These are phyloP conservation scores for Paratinospora sagittata DNA, from an alignment of 164 flowering plant species.

Conservation along the genomic window DNA sequence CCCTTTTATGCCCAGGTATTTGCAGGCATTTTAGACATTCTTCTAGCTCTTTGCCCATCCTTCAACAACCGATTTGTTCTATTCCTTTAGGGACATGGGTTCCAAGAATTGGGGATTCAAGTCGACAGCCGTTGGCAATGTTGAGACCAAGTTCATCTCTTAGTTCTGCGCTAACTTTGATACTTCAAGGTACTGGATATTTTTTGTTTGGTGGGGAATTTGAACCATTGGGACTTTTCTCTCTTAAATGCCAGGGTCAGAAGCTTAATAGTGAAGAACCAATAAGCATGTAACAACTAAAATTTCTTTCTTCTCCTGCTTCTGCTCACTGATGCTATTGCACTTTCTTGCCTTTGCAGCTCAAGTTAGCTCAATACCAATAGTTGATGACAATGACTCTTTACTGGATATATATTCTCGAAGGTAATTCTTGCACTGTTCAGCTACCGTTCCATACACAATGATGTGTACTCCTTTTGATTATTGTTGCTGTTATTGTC, in stretches of 20 bases:
- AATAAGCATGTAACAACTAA: background rate
- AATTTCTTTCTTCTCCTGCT: background rate
- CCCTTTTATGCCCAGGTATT: conserved; percentile 40
- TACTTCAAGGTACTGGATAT: conserved; percentile 57
- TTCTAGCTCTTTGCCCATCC: conserved; percentile 41
- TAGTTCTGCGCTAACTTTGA: conserved; percentile 60
- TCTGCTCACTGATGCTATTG: conserved; percentile 4
- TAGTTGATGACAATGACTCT: conserved; percentile 84
- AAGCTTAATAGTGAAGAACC: too few relatives aligned
- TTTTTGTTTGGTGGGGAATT: too few relatives aligned
- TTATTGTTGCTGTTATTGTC: too few relatives aligned
- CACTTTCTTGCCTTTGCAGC: conserved; percentile 38
- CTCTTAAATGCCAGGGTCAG: too few relatives aligned
- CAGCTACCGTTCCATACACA: background rate
- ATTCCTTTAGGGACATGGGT: conserved; percentile 89
- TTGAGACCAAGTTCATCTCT: conserved; percentile 77
- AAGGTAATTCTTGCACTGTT: conserved; percentile 42
- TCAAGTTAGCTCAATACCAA: conserved; percentile 85
- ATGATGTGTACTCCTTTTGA: background rate
- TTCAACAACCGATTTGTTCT: conserved; percentile 46
- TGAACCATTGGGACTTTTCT: too few relatives aligned
- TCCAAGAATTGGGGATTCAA: conserved; percentile 37
- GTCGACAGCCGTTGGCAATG: conserved; percentile 62
- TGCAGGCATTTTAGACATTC: conserved; percentile 74
- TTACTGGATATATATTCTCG: conserved; percentile 81